Conservation (phyloP, 192 early-diverging fungal species). For the Backusella psychrophila region DNA sequence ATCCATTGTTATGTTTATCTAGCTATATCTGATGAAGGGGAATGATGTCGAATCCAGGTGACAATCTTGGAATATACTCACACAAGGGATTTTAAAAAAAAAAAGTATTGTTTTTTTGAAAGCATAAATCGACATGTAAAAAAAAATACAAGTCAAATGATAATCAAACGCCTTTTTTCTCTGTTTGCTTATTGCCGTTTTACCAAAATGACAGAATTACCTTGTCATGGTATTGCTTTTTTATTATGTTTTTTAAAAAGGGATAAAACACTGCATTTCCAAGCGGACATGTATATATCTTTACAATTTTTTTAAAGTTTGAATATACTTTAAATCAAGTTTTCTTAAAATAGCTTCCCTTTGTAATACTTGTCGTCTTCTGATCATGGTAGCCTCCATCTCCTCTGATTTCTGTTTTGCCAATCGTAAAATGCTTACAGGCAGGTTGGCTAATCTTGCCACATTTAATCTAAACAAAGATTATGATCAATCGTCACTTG, state of each 20-base stretch:
- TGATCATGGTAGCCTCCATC: constrained; percentile 23
- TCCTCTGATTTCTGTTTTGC: constrained; percentile 58
- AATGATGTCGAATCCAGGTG: not conserved
- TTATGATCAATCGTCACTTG: constrained; percentile 2
- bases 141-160: not conserved
- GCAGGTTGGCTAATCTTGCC: constrained; percentile 64
- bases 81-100: not conserved
- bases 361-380: not conserved
- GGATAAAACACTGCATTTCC: too few relatives aligned
- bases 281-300: too few relatives aligned
- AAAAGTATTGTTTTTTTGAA: too few relatives aligned
- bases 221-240: not conserved
- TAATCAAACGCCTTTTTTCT: too few relatives aligned
- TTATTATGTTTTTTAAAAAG: too few relatives aligned
- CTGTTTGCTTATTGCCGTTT: not conserved
- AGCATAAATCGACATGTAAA: not conserved
- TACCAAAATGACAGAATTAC: not conserved
- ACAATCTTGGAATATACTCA: not conserved
- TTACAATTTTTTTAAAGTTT: too few relatives aligned
- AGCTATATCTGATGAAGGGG: not conserved
- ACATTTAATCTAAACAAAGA: constrained; percentile 56
- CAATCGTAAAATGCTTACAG: constrained; percentile 41
- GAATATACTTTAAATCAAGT: not conserved
- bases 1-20: not conserved
- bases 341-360: not conserved